Percentiles rank a stretch among this genome's conserved stretches.
Evolutionary conservation across 371 early-diverging fungal species (phyloP).

Genomic region (Enterospora canceri): DNA sequence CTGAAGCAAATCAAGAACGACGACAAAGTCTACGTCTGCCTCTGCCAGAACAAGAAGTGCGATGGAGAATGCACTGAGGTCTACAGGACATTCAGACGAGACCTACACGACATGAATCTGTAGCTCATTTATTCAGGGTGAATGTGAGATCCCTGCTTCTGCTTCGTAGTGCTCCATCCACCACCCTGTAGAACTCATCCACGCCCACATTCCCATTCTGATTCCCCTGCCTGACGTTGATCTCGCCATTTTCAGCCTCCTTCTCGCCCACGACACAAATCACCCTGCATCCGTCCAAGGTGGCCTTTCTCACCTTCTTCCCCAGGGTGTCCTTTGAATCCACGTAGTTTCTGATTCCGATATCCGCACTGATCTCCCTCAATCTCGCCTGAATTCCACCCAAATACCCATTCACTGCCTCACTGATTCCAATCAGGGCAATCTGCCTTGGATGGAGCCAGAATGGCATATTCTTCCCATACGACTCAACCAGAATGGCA

Average conservation of each 20-base stretch:
- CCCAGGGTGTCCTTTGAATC: slow-evolving; percentile 69
- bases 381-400: slow-evolving; percentile 19
- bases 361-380: slow-evolving; percentile 53
- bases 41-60: slow-evolving; percentile 43
- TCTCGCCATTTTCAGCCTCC: slow-evolving; percentile 67
- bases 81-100: slow-evolving; percentile 30
- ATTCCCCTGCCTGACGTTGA: slow-evolving; percentile 55
- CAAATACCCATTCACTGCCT: slow-evolving; percentile 44
- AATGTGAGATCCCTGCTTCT: background rate
- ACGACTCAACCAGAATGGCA: slow-evolving; percentile 86
- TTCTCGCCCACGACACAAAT: slow-evolving; percentile 79
- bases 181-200: slow-evolving; percentile 7
- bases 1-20: slow-evolving; percentile 10
- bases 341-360: slow-evolving; percentile 59
- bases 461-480: slow-evolving; percentile 81
- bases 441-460: slow-evolving; percentile 93
- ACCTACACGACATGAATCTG: slow-evolving; percentile 4
- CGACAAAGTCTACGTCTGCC: slow-evolving; percentile 35
- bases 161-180: background rate
- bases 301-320: slow-evolving; percentile 83
- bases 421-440: slow-evolving; percentile 55
- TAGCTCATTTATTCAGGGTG: background rate
- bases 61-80: slow-evolving; percentile 47
- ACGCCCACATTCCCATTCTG: background rate
- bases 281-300: slow-evolving; percentile 74